phyloP scores from a whole-genome alignment of 306 rosid genomes.

The Biancaea sappan region DNA sequence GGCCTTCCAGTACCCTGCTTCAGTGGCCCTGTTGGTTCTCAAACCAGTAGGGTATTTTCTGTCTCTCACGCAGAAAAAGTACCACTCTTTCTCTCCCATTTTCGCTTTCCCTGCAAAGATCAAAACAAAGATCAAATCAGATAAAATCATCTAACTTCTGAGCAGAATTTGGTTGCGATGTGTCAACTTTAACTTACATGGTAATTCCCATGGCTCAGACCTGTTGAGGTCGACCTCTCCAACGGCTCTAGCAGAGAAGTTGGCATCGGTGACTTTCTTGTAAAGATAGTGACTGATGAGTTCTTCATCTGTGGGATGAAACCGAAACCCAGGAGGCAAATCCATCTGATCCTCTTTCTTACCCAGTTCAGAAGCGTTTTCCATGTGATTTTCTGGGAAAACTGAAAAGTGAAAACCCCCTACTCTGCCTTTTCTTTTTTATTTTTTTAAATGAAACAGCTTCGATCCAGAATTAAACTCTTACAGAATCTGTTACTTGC shows the following conservation, averaged over 20 bases:
- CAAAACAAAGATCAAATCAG: background rate
- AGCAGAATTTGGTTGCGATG: background rate
- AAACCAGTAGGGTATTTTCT: slow-evolving; percentile 89
- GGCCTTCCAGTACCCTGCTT: slow-evolving; percentile 94
- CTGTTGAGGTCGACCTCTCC: slow-evolving; percentile 49
- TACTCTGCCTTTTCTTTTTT: too few relatives aligned
- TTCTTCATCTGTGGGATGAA: slow-evolving; percentile 59
- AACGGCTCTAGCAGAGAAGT: slow-evolving; percentile 55
- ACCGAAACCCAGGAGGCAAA: slow-evolving; percentile 52
- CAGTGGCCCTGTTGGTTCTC: slow-evolving; percentile 93
- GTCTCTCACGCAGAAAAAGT: slow-evolving; percentile 50
- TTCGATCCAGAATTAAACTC: background rate
- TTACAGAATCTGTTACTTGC: background rate
- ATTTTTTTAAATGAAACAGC: background rate
- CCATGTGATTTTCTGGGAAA: too few relatives aligned
- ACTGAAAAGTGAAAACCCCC: too few relatives aligned
- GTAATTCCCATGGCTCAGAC: slow-evolving; percentile 57
- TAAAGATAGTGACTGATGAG: slow-evolving; percentile 51
- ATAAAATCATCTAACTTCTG: background rate
- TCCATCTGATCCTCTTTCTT: slow-evolving; percentile 38
- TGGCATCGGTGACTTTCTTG: slow-evolving; percentile 49
- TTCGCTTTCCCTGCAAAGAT: slow-evolving; percentile 51
- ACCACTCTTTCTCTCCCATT: slow-evolving; percentile 54
- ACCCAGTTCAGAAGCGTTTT: slow-evolving; percentile 7
- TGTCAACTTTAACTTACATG: slow-evolving; percentile 46